phyloP scores from a whole-genome alignment of 75 land plant species.

The Azolla pinnata region DNA sequence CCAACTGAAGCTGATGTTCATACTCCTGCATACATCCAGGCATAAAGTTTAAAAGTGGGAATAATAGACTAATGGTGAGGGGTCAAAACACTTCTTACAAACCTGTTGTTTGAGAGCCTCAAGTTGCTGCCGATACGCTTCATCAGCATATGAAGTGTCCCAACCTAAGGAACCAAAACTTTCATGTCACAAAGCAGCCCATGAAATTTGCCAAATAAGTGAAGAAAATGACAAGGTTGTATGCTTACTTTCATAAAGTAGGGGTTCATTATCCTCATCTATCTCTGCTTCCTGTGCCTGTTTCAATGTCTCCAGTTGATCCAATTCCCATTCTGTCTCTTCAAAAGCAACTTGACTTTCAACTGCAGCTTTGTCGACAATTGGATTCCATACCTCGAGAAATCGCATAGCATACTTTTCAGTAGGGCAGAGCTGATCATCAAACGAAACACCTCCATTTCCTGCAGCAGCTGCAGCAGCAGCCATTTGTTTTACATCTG shows the following conservation, averaged over 20 bases:
- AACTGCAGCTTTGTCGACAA: constrained; percentile 61
- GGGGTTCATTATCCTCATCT: constrained; percentile 96
- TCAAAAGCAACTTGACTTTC: constrained; percentile 55
- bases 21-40: constrained; percentile 20
- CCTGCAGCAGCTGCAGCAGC: constrained; percentile 93
- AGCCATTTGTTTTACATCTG: constrained; percentile 92
- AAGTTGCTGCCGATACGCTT: constrained; percentile 90
- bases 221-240: background rate
- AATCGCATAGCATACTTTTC: constrained; percentile 95
- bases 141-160: constrained; percentile 94
- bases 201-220: background rate
- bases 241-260: constrained; percentile 90
- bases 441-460: constrained; percentile 66
- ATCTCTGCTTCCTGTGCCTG: constrained; percentile 97
- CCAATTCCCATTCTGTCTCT: constrained; percentile 95
- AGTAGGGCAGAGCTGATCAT: constrained; percentile 76
- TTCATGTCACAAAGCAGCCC: background rate
- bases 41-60: background rate
- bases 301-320: constrained; percentile 83
- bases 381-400: constrained; percentile 90
- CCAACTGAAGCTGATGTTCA: constrained; percentile 39
- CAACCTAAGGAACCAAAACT: constrained; percentile 45
- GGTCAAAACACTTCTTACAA: constrained; percentile 1
- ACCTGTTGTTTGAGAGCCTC: constrained; percentile 95
- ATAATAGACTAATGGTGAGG: background rate